A percentile compares a stretch with the other conserved stretches of the same genome.
These are phyloP conservation scores for Fusarium solani-melongenae DNA, from an alignment of 2,329 filamentous ascomycete genomes.

Conservation along the genomic window DNA sequence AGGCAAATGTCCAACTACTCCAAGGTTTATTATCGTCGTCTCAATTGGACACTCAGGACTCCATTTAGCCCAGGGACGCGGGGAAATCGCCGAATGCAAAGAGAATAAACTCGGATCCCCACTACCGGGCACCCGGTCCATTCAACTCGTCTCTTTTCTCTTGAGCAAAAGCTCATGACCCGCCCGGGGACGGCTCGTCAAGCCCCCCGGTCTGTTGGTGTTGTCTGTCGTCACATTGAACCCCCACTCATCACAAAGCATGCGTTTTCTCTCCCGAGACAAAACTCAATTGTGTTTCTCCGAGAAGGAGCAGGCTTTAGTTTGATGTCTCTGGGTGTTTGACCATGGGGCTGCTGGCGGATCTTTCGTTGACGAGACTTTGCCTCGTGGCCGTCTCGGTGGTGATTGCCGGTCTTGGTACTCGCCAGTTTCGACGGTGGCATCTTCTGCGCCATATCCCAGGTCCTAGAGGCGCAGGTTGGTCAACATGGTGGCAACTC, in stretches of 20 bases:
- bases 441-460: conserved; percentile 45
- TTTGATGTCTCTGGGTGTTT: background rate
- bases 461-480: conserved; percentile 38
- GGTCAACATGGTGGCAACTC: conserved; percentile 47
- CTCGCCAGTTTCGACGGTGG: conserved; percentile 35
- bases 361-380: background rate
- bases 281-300: background rate
- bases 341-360: conserved; percentile 26
- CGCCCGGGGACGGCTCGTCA: background rate
- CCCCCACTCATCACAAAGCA: background rate
- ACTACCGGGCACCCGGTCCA: background rate
- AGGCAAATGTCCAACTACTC: background rate
- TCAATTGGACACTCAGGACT: background rate
- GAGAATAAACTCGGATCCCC: background rate
- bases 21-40: background rate
- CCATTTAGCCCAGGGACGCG: background rate
- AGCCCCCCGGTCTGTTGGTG: background rate
- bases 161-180: background rate
- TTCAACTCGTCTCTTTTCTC: background rate
- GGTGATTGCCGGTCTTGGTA: background rate
- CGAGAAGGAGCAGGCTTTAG: background rate
- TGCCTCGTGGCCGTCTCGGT: background rate
- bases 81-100: background rate
- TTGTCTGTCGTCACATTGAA: background rate
- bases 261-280: background rate